Base-by-base conservation (phyloP, 495 filamentous ascomycete species). In the Xylaria scruposa region DNA sequence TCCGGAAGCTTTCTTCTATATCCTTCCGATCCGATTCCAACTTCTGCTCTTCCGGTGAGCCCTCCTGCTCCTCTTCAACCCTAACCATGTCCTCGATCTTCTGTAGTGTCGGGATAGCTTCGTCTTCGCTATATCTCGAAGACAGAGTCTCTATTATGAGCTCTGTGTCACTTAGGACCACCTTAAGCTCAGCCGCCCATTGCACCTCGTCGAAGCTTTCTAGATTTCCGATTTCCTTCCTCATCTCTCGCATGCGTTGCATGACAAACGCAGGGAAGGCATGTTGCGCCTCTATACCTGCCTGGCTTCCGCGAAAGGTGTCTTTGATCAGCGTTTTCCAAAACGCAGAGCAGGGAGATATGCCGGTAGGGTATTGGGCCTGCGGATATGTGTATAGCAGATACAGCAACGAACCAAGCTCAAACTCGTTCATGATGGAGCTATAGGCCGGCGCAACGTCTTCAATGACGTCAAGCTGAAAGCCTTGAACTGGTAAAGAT, bases 241-340 rank as follows among this genome's bases (percentile, higher is more conserved):
- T 71, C 5, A 72, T 40, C 21, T 74, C 49, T 38, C 71, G 71
- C 7, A 73, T 31, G 19, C 40, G 53, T 15, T 68, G 29, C 47
- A 71, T 71, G 19, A 74, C 24, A 42, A 74, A 53, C 4, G 71
- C 19, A 17, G 62, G 62, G 38, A 74, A 74, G 6, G 73, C 72
- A n/a, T 63, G 4, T 5, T 51, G 72, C 7, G 71, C 73, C 26
- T 69, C 51, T 10, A 49, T 29, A 26, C 71, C 42, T 31, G 71
- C 73, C 17, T 53, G 47, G 5, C 33, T 24, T 9, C 63, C 63
- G 36, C 21, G 62, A 64, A 74, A 76, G 51, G 42, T 73, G 56
- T 72, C 64, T 42, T 74, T 74, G 15, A 73, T 73, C 36, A 74
- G 13, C 4, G 70, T 53, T 47, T 26, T 73, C 73, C 60, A 74